Conservation (phyloP, 352 stramenopile genomes). For the Pythium periplocum region DNA sequence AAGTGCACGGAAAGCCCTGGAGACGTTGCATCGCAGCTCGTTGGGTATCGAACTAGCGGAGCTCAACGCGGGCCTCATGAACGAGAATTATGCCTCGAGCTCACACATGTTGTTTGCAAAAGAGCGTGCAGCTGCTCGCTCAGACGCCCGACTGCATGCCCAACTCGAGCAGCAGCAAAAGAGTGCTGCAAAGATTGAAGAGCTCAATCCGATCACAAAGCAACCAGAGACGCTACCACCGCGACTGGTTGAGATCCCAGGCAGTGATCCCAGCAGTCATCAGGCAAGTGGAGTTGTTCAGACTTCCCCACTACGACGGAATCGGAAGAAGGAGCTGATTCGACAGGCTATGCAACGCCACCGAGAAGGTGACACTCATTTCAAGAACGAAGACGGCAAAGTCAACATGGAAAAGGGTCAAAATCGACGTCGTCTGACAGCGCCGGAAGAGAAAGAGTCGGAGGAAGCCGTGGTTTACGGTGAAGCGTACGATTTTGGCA, state of each 20-base stretch:
- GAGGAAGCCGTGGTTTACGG: constrained; percentile 1
- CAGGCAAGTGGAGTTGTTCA: too few species aligned
- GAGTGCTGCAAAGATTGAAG: constrained; percentile 1
- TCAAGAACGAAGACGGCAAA: too few species aligned
- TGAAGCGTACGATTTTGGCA: constrained; percentile 11
- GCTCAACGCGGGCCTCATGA: constrained; percentile 31
- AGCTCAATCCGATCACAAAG: constrained; percentile 40
- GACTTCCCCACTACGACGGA: constrained; percentile 1
- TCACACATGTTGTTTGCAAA: constrained; percentile 44
- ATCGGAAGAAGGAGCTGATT: constrained; percentile 26
- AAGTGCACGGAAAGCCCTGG: constrained; percentile 31
- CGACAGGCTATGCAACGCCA: constrained; percentile 16
- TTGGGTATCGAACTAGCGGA: constrained; percentile 23
- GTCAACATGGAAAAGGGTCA: neutral
- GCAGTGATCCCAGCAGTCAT: too few species aligned
- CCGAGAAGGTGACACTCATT: too few species aligned
- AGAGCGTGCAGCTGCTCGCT: constrained; percentile 26
- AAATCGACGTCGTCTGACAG: neutral
- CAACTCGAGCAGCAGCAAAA: constrained; percentile 2
- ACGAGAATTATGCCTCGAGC: constrained; percentile 39
- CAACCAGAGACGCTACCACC: constrained; percentile 28
- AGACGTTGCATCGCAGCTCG: constrained; percentile 38
- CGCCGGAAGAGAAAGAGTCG: neutral
- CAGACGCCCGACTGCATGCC: too few species aligned
- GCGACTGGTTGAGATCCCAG: constrained; percentile 23